phyloP scores from a whole-genome alignment of 2,329 filamentous ascomycete genomes.

The Dothideomycetes sp. region DNA sequence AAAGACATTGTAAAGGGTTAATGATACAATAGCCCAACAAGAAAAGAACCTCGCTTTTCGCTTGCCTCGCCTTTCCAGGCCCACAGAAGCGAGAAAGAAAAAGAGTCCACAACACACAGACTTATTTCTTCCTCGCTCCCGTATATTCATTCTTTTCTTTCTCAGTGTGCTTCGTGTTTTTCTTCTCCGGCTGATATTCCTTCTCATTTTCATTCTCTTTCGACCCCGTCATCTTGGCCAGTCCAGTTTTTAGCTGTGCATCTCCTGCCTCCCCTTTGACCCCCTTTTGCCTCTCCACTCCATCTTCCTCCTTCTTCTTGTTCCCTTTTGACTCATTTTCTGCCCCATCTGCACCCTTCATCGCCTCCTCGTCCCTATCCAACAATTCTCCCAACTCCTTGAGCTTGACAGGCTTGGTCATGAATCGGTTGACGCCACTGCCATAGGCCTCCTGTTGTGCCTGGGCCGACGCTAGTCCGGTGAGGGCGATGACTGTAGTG shows the following conservation, averaged over 20 bases:
- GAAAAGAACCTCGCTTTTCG: too few species aligned
- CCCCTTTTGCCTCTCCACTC: neutral
- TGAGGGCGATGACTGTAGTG: slow-evolving; percentile 16
- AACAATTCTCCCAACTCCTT: slow-evolving; percentile 7
- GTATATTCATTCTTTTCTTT: slow-evolving; percentile 1
- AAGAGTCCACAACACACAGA: too few species aligned
- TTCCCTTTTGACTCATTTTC: too few species aligned
- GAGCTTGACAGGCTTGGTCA: slow-evolving; percentile 18
- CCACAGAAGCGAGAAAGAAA: too few species aligned
- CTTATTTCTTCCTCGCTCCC: slow-evolving; percentile 5
- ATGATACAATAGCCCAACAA: too few species aligned
- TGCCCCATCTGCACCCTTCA: too few species aligned
- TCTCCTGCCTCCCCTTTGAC: too few species aligned
- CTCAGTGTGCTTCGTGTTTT: neutral
- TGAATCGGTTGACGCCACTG: slow-evolving; percentile 17
- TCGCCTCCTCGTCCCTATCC: neutral
- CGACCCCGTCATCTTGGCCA: too few species aligned
- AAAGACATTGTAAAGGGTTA: too few species aligned
- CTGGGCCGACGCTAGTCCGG: slow-evolving; percentile 17
- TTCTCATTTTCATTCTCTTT: neutral
- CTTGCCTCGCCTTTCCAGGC: too few species aligned
- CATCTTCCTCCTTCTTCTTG: neutral
- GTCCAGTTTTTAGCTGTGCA: too few species aligned
- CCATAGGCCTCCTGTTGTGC: slow-evolving; percentile 17
- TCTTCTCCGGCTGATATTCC: neutral